A percentile compares a stretch with the other conserved stretches of the same genome.
These are phyloP conservation scores for Pseudogymnoascus sp. DNA, from an alignment of 2,329 filamentous ascomycete genomes.

Conservation along the genomic window DNA sequence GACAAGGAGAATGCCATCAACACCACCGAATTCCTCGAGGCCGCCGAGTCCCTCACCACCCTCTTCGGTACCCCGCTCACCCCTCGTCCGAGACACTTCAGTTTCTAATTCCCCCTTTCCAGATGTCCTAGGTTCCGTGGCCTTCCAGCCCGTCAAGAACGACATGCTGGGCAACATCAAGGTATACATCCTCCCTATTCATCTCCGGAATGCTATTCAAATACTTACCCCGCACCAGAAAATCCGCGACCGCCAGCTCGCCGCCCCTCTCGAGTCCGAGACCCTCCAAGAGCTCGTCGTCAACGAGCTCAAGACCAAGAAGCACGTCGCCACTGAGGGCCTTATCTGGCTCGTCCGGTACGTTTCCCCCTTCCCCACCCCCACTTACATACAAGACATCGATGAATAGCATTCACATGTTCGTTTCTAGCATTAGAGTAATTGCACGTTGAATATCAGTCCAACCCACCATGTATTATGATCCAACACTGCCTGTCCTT, in stretches of 20 bases:
- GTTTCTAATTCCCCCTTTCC: neutral
- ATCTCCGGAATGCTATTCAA: neutral
- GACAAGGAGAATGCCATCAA: conserved; percentile 69
- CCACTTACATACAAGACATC: neutral
- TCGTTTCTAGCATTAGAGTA: neutral
- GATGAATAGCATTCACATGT: neutral
- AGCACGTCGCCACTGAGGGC: conserved; percentile 82
- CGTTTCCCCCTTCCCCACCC: conserved; percentile 21
- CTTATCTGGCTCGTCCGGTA: conserved; percentile 87
- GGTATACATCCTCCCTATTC: conserved; percentile 40
- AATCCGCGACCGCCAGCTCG: conserved; percentile 75
- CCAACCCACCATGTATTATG: neutral
- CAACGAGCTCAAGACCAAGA: conserved; percentile 85
- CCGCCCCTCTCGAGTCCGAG: conserved; percentile 68
- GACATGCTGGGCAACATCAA: conserved; percentile 91
- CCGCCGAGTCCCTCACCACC: conserved; percentile 75
- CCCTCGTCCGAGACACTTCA: neutral
- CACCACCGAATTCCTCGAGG: conserved; percentile 85
- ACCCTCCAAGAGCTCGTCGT: conserved; percentile 78
- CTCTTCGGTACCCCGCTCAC: conserved; percentile 63
- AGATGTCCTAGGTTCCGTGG: conserved; percentile 61
- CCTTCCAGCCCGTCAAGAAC: conserved; percentile 84
- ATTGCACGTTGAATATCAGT: neutral
- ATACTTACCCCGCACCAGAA: conserved; percentile 50
- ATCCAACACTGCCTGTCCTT: neutral